phyloP scores from a whole-genome alignment of 73 alveolate genomes.

The Paramecium caudatum region DNA sequence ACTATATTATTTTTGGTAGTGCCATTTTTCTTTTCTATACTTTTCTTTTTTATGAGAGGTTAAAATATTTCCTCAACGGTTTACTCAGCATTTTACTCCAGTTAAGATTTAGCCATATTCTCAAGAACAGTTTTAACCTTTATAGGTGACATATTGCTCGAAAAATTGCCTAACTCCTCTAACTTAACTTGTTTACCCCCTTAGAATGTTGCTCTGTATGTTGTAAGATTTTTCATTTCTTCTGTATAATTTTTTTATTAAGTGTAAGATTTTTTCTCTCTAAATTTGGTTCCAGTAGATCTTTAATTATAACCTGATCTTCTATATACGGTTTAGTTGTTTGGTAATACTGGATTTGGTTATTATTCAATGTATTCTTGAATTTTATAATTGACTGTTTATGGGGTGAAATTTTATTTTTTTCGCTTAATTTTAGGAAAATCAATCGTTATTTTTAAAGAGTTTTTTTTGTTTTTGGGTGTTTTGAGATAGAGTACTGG shows the following conservation, averaged over 20 bases:
- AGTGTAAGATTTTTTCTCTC: background rate
- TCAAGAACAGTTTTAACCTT: constrained; percentile 1
- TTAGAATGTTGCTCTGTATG: background rate
- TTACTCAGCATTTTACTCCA: background rate
- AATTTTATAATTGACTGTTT: no score
- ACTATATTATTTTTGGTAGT: background rate
- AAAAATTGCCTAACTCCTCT: background rate
- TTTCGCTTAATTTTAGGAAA: no score
- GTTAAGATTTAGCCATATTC: background rate
- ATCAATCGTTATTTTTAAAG: no score
- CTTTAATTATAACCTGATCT: background rate
- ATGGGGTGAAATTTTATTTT: no score
- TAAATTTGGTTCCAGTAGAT: background rate
- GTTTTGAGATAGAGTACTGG: no score
- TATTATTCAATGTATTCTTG: no score
- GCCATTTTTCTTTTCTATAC: background rate
- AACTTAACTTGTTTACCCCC: background rate
- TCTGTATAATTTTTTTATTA: background rate
- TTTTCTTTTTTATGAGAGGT: background rate
- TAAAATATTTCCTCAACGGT: background rate
- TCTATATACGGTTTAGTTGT: background rate
- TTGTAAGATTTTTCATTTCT: background rate
- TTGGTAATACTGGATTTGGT: background rate
- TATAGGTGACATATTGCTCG: background rate
- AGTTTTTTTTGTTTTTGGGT: no score